Conservation (phyloP, 116 monocot species). For the Iris pallida region DNA sequence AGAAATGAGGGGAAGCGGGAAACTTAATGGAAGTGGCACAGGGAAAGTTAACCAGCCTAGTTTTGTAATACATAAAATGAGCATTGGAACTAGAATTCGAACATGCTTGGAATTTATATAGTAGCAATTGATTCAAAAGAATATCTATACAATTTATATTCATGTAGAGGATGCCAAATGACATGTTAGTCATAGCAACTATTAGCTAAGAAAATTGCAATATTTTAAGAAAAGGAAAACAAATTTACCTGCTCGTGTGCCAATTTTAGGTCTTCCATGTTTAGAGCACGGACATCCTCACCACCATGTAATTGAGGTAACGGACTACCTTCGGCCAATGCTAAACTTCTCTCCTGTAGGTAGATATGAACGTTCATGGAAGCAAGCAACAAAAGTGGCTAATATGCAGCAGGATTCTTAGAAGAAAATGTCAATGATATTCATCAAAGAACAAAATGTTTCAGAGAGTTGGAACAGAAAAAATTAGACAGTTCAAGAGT, state of each 20-base stretch:
- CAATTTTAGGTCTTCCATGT: constrained; percentile 34
- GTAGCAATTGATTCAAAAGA: not conserved
- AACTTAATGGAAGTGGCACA: no score
- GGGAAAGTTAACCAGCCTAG: not conserved
- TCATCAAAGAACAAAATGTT: not conserved
- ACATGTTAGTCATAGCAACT: not conserved
- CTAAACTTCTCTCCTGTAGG: constrained; percentile 20
- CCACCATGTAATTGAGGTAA: constrained; percentile 22
- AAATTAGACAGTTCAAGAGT: not conserved
- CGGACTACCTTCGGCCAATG: constrained; percentile 26
- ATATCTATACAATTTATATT: not conserved
- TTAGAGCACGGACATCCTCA: constrained; percentile 31
- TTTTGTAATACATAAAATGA: not conserved
- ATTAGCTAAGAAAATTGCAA: not conserved
- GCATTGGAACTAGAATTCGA: not conserved
- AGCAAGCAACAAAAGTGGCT: not conserved
- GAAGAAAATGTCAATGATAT: not conserved
- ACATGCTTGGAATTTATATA: not conserved
- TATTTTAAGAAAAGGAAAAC: not conserved
- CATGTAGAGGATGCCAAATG: not conserved
- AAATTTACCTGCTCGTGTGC: constrained; percentile 45
- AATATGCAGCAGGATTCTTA: not conserved
- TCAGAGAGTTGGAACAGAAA: not conserved
- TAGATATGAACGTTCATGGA: not conserved
- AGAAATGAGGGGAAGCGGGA: no score